phyloP scores from a whole-genome alignment of 805 yeast genomes.

The Torulaspora maleeae region DNA sequence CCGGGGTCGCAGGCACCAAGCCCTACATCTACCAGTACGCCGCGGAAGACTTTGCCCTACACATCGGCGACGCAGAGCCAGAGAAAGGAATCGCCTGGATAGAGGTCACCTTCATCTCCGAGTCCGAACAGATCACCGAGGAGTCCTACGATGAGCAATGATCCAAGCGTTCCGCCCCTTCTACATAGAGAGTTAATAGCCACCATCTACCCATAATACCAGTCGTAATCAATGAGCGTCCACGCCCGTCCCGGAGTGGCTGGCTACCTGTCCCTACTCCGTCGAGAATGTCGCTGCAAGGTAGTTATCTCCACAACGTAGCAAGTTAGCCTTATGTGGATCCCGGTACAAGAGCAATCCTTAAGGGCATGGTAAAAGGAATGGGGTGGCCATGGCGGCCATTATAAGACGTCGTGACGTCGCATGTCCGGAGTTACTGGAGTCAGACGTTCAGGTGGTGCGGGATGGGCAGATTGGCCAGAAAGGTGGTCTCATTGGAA shows the following conservation, averaged over 20 bases:
- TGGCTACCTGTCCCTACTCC: neutral
- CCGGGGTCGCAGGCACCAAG: constrained; percentile 92
- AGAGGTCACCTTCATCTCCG: constrained; percentile 35
- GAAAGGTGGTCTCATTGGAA: neutral
- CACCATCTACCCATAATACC: neutral
- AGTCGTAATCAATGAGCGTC: constrained; percentile 1
- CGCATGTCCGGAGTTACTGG: neutral
- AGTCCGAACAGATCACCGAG: constrained; percentile 28
- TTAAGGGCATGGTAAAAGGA: neutral
- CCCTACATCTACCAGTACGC: constrained; percentile 95
- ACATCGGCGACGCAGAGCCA: constrained; percentile 19
- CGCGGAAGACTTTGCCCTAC: constrained; percentile 42
- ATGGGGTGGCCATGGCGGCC: neutral
- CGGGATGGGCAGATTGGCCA: neutral
- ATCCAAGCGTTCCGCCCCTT: neutral
- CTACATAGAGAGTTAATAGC: constrained; percentile 4
- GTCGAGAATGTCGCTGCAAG: neutral
- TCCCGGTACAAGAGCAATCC: neutral
- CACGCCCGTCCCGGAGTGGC: neutral
- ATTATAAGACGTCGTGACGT: neutral
- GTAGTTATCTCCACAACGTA: neutral
- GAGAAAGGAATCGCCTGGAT: constrained; percentile 33
- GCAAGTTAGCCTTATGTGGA: no score
- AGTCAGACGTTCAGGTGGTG: no score
- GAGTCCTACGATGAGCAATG: constrained; percentile 22